Conservation (phyloP, 305 asterid genomes). For the Fraxinus floribunda region DNA sequence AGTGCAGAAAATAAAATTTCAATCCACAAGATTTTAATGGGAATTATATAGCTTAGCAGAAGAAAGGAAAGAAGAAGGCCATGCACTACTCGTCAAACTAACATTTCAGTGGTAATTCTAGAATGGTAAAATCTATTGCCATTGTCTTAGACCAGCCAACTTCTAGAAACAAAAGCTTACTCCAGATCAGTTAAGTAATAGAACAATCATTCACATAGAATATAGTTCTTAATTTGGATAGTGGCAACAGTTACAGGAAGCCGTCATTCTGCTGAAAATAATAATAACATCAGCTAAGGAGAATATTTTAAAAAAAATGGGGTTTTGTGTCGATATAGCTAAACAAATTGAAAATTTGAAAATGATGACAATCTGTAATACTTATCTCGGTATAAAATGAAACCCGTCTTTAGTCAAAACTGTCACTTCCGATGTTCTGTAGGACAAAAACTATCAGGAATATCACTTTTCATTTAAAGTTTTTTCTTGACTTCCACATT, state of each 20-base stretch:
- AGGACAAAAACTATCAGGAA: neutral
- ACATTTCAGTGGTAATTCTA: neutral
- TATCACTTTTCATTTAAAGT: neutral
- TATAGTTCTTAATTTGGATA: neutral
- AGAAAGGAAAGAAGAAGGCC: neutral
- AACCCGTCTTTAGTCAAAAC: neutral
- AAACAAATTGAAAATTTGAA: neutral
- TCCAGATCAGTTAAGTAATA: neutral
- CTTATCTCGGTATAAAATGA: neutral
- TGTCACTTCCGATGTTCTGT: neutral
- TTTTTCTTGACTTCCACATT: neutral
- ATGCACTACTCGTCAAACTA: neutral
- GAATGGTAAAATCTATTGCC: neutral
- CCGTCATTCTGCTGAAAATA: neutral
- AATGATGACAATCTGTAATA: neutral
- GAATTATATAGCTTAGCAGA: slow-evolving; percentile 3
- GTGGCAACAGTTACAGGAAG: neutral
- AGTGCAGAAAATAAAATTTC: neutral
- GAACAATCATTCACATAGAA: neutral
- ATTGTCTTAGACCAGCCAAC: neutral
- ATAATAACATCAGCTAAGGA: neutral
- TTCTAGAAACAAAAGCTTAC: neutral
- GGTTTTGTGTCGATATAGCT: neutral
- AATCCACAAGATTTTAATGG: neutral
- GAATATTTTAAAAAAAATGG: neutral